Evolutionary conservation across 169 alveolate genomes (phyloP), one percentile per base, ranked within the genome.

Genomic region (Babesia sp.): DNA sequence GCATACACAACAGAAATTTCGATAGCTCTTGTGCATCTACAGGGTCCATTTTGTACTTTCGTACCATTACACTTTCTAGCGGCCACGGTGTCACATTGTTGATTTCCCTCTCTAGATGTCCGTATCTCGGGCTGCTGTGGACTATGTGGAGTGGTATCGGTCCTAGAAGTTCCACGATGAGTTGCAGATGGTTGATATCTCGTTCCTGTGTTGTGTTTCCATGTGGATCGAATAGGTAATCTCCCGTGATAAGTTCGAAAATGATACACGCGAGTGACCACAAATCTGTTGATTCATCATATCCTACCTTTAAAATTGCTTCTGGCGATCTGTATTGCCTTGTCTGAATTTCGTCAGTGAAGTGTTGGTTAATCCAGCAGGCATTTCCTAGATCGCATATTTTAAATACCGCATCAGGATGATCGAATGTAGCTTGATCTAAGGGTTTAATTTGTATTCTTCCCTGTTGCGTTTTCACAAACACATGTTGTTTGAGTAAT

Each of bases 261-360:
- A 98, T 86, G 92, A 96, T 96, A 78, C 99, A 98, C 12, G 99
- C 99, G 72, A 97, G 92, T 29, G 98, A 92, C 99, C 99, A 98
- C 3, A 98, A 87, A 81, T 98, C 99, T 3, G 99, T 98, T 36
- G 98, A 90, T 69, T 94, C 88, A 66, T 94, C 95, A 71, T 97
- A 98, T 22, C 97, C 96, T 14, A 95, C 90, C 34, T 98, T 96
- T 71, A 97, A 79, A 41, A 97, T 94, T n/a, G 96, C 98, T 85
- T 98, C 99, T 0, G 99, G 99, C 28, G 99, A 90, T 57, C 99
- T 73, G 90, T 98, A 98, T 85, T 97, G 98, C 55, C 99, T 85
- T 20, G 99, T 98, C 77, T 98, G 97, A 16, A 98, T 98, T 75
- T 96, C 98, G 18, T 96, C 96, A 34, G 98, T 90, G 81, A 96